These are phyloP conservation scores for Digitaria exilis DNA, from an alignment of 202 grass and related monocot genomes.

Conservation along the genomic window DNA sequence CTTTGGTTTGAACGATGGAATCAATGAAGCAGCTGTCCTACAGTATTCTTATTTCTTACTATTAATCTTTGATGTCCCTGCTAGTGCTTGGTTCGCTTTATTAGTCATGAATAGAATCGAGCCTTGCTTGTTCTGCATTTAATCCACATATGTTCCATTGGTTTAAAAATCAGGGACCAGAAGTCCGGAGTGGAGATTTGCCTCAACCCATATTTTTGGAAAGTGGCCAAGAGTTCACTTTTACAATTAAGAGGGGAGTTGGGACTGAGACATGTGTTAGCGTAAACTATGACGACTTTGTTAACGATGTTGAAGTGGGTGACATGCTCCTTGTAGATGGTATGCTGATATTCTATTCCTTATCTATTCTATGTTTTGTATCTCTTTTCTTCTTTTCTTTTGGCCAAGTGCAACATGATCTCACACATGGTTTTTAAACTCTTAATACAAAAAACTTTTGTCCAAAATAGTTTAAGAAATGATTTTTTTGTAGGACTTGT, in stretches of 20 bases:
- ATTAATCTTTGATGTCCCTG: constrained; percentile 1
- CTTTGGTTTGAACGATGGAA: background rate
- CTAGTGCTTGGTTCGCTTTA: constrained; percentile 27
- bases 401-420: background rate
- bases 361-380: constrained; percentile 11
- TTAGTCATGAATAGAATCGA: background rate
- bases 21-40: background rate
- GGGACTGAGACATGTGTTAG: constrained; percentile 96
- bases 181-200: constrained; percentile 96
- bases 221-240: constrained; percentile 82
- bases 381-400: background rate
- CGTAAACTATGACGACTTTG: constrained; percentile 98
- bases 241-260: constrained; percentile 94
- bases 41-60: constrained; percentile 20
- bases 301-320: constrained; percentile 95
- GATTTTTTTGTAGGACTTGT: constrained; percentile 8
- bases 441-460: constrained; percentile 17
- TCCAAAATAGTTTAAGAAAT: background rate
- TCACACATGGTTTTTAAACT: constrained; percentile 8
- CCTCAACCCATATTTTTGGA: constrained; percentile 74
- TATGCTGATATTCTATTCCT: constrained; percentile 38
- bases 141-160: constrained; percentile 19
- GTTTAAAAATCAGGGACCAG: constrained; percentile 76
- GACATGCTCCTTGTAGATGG: constrained; percentile 99
- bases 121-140: constrained; percentile 22